Base-by-base conservation (phyloP, 257 asterid species). In the Misopates orontium region DNA sequence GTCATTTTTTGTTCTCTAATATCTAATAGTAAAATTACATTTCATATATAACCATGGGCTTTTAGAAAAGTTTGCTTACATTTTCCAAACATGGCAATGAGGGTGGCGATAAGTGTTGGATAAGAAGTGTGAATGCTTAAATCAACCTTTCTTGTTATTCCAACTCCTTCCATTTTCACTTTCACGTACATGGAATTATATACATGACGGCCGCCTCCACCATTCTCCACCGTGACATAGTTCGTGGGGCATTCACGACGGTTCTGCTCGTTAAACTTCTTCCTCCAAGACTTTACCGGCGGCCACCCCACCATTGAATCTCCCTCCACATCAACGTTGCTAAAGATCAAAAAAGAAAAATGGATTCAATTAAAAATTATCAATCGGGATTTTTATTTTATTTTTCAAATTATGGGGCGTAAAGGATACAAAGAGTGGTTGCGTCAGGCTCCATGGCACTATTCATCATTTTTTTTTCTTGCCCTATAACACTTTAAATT, bases 91-190 rank as follows among this genome's bases (percentile, higher is more conserved):
- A 83, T 65, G 76, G 75, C 42, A 54, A 82, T n/a, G 69, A 88
- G 78, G 50, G 75, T 68, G 59, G 65, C 55, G 12, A 58, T 56
- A 40, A 85, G 85, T 0, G 84, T 40, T 32, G 57, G 77, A 68
- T 67, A 70, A 52, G 86, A 85, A 7, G 45, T 75, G 60, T 81
- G 75, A 28, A 14, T 52, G 41, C 66, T 75, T 1, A 88, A 42
- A 64, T 88, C 84, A 57, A 88, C 62, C 71, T 88, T 88, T 56
- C 96, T 85, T 16, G 77, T 82, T 36, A 88, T 85, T 54, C 89
- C 96, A 12, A 83, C 71, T 3, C 96, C 94, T 44, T 88, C 94
- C 94, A 88, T 88, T 69, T 81, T 85, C 76, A 85, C 96, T 63
- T 88, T 88, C 57, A 88, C 89, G 17, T 68, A 80, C 80, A 23